These are phyloP conservation scores for Chrysoporthe austroafricana DNA, from an alignment of 2,329 filamentous ascomycete genomes.

Conservation along the genomic window DNA sequence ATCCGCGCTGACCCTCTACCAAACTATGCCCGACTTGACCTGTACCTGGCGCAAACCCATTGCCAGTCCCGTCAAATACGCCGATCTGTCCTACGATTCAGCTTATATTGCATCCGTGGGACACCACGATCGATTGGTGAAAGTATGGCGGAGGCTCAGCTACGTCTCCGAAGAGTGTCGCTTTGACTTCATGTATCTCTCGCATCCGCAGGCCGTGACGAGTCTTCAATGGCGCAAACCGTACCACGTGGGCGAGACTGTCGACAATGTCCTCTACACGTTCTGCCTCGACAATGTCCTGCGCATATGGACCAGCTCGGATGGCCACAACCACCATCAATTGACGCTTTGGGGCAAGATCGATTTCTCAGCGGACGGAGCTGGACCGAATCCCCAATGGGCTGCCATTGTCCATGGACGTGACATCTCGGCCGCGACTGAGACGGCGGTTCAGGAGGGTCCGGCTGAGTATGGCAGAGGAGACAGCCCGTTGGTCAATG, in stretches of 20 bases:
- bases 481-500: slow-evolving; percentile 76
- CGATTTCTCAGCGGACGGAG: slow-evolving; percentile 64
- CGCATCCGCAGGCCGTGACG: slow-evolving; percentile 82
- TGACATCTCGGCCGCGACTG: slow-evolving; percentile 77
- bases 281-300: slow-evolving; percentile 80
- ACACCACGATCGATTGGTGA: slow-evolving; percentile 78
- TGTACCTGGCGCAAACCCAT: slow-evolving; percentile 76
- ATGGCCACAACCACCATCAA: slow-evolving; percentile 71
- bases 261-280: slow-evolving; percentile 89
- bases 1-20: slow-evolving; percentile 70
- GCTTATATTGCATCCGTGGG: slow-evolving; percentile 83
- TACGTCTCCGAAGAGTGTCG: slow-evolving; percentile 82
- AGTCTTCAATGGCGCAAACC: slow-evolving; percentile 84
- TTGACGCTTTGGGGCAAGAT: slow-evolving; percentile 81
- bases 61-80: slow-evolving; percentile 73
- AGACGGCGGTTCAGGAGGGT: slow-evolving; percentile 69
- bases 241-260: slow-evolving; percentile 73
- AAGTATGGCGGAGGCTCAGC: slow-evolving; percentile 87
- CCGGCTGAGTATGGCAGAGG: slow-evolving; percentile 62
- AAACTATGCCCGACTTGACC: slow-evolving; percentile 51
- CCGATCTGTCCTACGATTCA: slow-evolving; percentile 83
- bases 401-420: slow-evolving; percentile 82
- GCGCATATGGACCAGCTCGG: slow-evolving; percentile 80
- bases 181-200: slow-evolving; percentile 89
- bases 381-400: slow-evolving; percentile 55